Evolutionary conservation across 2,329 filamentous ascomycete genomes (phyloP), one percentile per base, ranked within the genome.

Genomic region (Dendrostoma leiphaemia): DNA sequence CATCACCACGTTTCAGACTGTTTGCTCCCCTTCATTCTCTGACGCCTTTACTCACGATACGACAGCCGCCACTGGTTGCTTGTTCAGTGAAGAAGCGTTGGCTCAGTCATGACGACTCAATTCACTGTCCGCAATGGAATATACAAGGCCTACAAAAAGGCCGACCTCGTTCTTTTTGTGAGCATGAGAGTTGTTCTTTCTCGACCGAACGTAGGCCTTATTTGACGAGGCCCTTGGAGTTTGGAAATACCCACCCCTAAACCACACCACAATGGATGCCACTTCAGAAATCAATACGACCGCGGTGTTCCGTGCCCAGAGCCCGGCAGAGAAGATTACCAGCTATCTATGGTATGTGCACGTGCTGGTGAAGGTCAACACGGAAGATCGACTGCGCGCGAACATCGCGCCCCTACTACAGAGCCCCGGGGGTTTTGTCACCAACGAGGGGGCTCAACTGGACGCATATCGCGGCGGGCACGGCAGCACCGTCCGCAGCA

Each of bases 301-400:
- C 10, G n/a, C 35, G n/a, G n/a, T n/a, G 32, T 26, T 31, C 17
- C 12, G 29, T n/a, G 17, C 23, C 24, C 44, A 29, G 1, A 26
- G 19, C n/a, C 17, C 34, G 12, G n/a, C 40, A 7, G 51, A 34
- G 12, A 51, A 51, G 28, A 19, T 34, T 15, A 38, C 26, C 23
- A 45, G 51, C 26, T 57, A 57, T 21, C 54, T 57, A 51, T 57
- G 55, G 55, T 51, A 57, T 21, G 43, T 57, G 29, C 55, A 57
- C 48, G 47, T 57, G 4, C 38, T 48, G 8, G 37, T 57, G 17
- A 38, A 13, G 9, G 51, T 57, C 34, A 57, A 54, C 48, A 44
- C 47, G 12, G 47, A 48, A 24, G 51, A 48, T 23, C 43, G 55
- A 4, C 37, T 57, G 35, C 37, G 55, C 23, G 34, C 45, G 8